These are phyloP conservation scores for Brassica juncea DNA, from an alignment of 345 rosid species.

Conservation along the genomic window DNA sequence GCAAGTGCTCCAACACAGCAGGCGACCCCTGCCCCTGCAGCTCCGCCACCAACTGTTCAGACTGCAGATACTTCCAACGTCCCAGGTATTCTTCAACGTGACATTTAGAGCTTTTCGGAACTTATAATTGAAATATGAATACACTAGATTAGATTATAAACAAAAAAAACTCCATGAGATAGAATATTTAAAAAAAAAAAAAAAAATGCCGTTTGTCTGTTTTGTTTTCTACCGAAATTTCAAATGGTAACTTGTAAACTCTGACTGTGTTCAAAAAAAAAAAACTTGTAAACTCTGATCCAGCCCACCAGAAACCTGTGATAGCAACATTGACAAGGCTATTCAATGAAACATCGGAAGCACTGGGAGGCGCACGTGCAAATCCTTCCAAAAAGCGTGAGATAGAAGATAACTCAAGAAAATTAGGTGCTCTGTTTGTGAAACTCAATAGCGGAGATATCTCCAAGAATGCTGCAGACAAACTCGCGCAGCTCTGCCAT, in stretches of 20 bases:
- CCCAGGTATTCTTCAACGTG: slow-evolving; percentile 58
- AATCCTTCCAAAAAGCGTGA: slow-evolving; percentile 88
- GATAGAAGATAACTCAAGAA: slow-evolving; percentile 93
- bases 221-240: not conserved
- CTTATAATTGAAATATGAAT: too few species aligned
- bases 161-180: too few species aligned
- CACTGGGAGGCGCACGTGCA: slow-evolving; percentile 91
- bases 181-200: too few species aligned
- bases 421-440: slow-evolving; percentile 87
- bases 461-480: slow-evolving; percentile 85
- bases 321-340: slow-evolving; percentile 80
- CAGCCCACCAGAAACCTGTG: slow-evolving; percentile 80
- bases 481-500: slow-evolving; percentile 86
- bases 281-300: slow-evolving; percentile 24
- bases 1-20: slow-evolving; percentile 64
- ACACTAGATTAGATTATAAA: too few species aligned
- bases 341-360: slow-evolving; percentile 90
- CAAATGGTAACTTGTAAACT: slow-evolving; percentile 1
- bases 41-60: slow-evolving; percentile 90
- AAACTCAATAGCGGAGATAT: slow-evolving; percentile 91
- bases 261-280: not conserved
- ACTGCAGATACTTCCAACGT: slow-evolving; percentile 85
- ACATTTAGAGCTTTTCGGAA: too few species aligned
- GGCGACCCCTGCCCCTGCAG: slow-evolving; percentile 61
- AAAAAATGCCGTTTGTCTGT: slow-evolving; percentile 11